These are phyloP conservation scores for Fomitopsis schrenkii DNA, from an alignment of 1,284 basidiomycete species.

Conservation along the genomic window DNA sequence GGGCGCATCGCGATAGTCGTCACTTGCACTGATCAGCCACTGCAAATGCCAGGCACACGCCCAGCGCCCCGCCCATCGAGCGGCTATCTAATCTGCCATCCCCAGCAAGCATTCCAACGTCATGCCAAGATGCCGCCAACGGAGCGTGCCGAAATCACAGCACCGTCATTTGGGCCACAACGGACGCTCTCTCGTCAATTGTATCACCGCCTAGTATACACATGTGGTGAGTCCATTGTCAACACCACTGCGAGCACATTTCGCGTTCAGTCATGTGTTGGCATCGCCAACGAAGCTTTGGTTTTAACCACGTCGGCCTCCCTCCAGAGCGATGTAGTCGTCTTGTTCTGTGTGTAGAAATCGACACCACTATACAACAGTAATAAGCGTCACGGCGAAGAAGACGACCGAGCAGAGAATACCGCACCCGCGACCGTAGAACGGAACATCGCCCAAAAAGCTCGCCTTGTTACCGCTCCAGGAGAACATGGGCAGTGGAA, in stretches of 20 bases:
- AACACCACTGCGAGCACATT: no score
- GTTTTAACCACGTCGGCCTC: slow-evolving; percentile 76
- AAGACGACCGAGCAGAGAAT: neutral
- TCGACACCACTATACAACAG: slow-evolving; percentile 61
- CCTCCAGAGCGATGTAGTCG: slow-evolving; percentile 80
- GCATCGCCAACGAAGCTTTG: slow-evolving; percentile 81
- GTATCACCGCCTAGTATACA: neutral
- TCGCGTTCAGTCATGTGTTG: slow-evolving; percentile 56
- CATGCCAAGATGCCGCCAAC: neutral
- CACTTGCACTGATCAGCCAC: slow-evolving; percentile 1
- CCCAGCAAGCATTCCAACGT: neutral
- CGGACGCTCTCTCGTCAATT: neutral
- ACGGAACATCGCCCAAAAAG: slow-evolving; percentile 83
- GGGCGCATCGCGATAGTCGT: slow-evolving; percentile 2
- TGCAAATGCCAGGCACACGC: neutral
- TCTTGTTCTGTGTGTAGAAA: slow-evolving; percentile 93
- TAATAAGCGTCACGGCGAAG: neutral
- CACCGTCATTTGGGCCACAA: neutral
- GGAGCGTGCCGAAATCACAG: neutral
- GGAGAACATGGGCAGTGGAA: slow-evolving; percentile 88
- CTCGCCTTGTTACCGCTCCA: slow-evolving; percentile 93
- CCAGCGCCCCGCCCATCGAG: neutral
- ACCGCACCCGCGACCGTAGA: slow-evolving; percentile 80
- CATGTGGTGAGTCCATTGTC: neutral
- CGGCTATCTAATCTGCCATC: neutral